A percentile compares a stretch with the other conserved stretches of the same genome.
These are phyloP conservation scores for Fusarium algeriense DNA, from an alignment of 2,329 filamentous ascomycete species.

Conservation along the genomic window DNA sequence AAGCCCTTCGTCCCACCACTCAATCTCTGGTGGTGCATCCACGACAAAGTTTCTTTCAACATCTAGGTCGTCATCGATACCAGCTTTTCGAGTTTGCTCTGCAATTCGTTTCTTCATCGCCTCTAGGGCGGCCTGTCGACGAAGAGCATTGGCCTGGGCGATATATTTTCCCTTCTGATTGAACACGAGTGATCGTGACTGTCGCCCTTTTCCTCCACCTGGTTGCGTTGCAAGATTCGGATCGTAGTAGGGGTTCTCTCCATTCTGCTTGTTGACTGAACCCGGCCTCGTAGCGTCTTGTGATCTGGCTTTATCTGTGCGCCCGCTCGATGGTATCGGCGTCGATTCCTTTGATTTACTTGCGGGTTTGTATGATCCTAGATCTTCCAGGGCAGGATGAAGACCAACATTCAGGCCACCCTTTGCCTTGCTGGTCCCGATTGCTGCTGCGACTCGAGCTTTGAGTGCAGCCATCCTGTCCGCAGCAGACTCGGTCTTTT, in stretches of 20 bases:
- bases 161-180: slow-evolving; percentile 98
- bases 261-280: slow-evolving; percentile 13
- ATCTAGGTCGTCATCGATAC: slow-evolving; percentile 90
- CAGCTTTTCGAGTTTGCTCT: slow-evolving; percentile 86
- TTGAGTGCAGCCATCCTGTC: slow-evolving; percentile 81
- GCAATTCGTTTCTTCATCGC: slow-evolving; percentile 95
- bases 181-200: slow-evolving; percentile 84
- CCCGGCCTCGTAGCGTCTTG: slow-evolving; percentile 42
- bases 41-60: slow-evolving; percentile 91
- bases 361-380: slow-evolving; percentile 62
- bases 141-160: slow-evolving; percentile 88
- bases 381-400: slow-evolving; percentile 78
- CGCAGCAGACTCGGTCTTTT: slow-evolving; percentile 69
- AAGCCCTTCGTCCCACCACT: slow-evolving; percentile 98
- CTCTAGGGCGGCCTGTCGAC: slow-evolving; percentile 89
- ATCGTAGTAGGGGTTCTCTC: slow-evolving; percentile 84
- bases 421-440: slow-evolving; percentile 68
- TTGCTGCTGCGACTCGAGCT: slow-evolving; percentile 82
- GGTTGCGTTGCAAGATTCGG: slow-evolving; percentile 72
- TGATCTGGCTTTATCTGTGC: slow-evolving; percentile 29
- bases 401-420: slow-evolving; percentile 81
- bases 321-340: slow-evolving; percentile 30
- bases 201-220: slow-evolving; percentile 69
- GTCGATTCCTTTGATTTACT: slow-evolving; percentile 53
- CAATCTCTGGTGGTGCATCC: slow-evolving; percentile 84